phyloP scores from a whole-genome alignment of 768 basidiomycete species.

The Collybia mongolica region DNA sequence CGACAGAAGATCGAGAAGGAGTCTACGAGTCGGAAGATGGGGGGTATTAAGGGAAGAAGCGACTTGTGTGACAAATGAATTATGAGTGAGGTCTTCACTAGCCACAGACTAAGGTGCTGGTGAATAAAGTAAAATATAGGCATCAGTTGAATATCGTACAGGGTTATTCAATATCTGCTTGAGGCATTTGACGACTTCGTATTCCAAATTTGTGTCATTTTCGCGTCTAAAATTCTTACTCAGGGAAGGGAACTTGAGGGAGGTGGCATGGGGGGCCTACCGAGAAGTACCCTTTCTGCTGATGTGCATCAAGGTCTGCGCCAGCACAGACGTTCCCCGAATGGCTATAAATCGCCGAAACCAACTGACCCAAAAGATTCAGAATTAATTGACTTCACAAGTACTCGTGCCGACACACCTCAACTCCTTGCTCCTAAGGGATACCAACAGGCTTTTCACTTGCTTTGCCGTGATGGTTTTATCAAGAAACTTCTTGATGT shows the following conservation, averaged over 20 bases:
- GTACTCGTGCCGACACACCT: conserved; percentile 44
- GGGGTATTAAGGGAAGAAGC: conserved; percentile 82
- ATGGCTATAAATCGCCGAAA: conserved; percentile 71
- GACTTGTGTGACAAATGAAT: conserved; percentile 74
- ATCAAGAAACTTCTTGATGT: conserved; percentile 87
- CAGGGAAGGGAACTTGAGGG: not conserved
- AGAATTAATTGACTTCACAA: conserved; percentile 11
- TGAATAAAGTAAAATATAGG: conserved; percentile 5
- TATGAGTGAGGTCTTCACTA: conserved; percentile 71
- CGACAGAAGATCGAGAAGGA: conserved; percentile 75
- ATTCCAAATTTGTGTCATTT: conserved; percentile 71
- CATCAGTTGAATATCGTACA: conserved; percentile 27
- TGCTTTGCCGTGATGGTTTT: conserved; percentile 81
- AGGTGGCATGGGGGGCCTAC: conserved; percentile 31
- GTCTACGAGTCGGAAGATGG: conserved; percentile 73
- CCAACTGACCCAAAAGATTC: conserved; percentile 54
- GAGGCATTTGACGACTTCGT: conserved; percentile 87
- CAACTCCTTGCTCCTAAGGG: conserved; percentile 76
- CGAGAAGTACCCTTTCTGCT: conserved; percentile 67
- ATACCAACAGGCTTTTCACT: conserved; percentile 73
- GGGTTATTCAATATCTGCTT: conserved; percentile 74
- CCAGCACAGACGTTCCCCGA: conserved; percentile 84
- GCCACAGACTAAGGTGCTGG: conserved; percentile 51
- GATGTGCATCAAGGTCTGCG: conserved; percentile 72
- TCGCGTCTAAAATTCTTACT: conserved; percentile 43